Percentiles rank a stretch among this genome's conserved stretches.
These are phyloP conservation scores for Aspergillus novofumigatus DNA, from an alignment of 2,329 filamentous ascomycete species.

Conservation along the genomic window DNA sequence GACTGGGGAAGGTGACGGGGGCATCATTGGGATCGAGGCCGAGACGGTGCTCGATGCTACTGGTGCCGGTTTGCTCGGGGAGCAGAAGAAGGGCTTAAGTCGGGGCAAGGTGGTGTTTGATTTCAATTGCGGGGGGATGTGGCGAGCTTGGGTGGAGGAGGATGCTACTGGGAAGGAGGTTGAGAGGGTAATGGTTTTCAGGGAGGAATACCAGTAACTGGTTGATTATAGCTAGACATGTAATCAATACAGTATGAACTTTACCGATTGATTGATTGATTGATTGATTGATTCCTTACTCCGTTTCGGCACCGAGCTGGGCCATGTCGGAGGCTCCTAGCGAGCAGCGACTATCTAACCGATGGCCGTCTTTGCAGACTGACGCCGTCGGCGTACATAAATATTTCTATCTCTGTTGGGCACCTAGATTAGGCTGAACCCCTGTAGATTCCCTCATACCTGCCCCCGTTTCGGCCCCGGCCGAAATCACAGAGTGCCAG, in stretches of 20 bases:
- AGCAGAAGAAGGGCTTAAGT: constrained; percentile 31
- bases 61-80: constrained; percentile 44
- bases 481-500: no score
- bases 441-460: no score
- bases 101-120: constrained; percentile 62
- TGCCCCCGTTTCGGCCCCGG: no score
- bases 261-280: neutral
- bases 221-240: neutral
- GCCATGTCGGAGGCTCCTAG: no score
- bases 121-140: constrained; percentile 86
- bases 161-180: constrained; percentile 26
- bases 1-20: constrained; percentile 76
- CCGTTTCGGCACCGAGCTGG: no score
- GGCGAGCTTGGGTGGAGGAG: constrained; percentile 64
- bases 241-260: neutral
- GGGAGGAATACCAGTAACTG: constrained; percentile 31
- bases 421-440: no score
- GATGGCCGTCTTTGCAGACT: no score
- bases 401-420: no score
- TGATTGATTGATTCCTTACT: no score
- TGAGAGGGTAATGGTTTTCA: constrained; percentile 44
- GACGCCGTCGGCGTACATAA: no score
- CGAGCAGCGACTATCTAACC: no score
- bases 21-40: constrained; percentile 67
- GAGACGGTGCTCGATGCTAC: constrained; percentile 56